phyloP scores from a whole-genome alignment of 305 asterid species.

The Fraxinus xanthoxyloides region DNA sequence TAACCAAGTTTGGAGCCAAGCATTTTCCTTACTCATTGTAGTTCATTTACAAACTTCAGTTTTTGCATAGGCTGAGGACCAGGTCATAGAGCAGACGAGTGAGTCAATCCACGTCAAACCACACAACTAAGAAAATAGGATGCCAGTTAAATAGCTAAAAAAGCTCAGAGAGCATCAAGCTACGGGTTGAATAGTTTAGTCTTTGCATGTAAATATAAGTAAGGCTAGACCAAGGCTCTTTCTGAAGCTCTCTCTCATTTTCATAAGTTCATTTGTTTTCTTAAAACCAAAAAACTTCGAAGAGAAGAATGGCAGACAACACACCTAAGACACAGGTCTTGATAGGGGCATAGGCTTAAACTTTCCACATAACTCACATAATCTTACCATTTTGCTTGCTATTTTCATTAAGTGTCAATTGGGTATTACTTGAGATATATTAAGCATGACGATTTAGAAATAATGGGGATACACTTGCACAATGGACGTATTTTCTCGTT shows the following conservation, averaged over 20 bases:
- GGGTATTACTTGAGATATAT: not conserved
- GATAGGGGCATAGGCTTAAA: not conserved
- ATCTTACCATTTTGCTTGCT: not conserved
- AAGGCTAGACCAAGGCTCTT: not conserved
- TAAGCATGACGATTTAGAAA: not conserved
- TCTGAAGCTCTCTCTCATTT: not conserved
- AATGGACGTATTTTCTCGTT: not conserved
- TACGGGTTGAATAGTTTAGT: not conserved
- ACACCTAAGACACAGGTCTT: not conserved
- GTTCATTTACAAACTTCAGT: not conserved
- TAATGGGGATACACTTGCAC: not conserved
- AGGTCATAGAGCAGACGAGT: not conserved
- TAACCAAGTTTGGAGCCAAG: not conserved
- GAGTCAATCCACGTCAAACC: not conserved
- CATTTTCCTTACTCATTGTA: not conserved
- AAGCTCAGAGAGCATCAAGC: not conserved
- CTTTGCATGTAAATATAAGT: not conserved
- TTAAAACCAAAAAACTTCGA: not conserved
- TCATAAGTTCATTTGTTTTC: not conserved
- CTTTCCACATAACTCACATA: not conserved
- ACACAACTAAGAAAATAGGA: not conserved
- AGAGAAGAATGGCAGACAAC: not conserved
- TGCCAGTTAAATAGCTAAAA: not conserved
- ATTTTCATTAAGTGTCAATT: not conserved
- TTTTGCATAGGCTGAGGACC: not conserved